Base-by-base conservation (phyloP, 1,139 yeast species). In the Zygotorulaspora mrakii region DNA sequence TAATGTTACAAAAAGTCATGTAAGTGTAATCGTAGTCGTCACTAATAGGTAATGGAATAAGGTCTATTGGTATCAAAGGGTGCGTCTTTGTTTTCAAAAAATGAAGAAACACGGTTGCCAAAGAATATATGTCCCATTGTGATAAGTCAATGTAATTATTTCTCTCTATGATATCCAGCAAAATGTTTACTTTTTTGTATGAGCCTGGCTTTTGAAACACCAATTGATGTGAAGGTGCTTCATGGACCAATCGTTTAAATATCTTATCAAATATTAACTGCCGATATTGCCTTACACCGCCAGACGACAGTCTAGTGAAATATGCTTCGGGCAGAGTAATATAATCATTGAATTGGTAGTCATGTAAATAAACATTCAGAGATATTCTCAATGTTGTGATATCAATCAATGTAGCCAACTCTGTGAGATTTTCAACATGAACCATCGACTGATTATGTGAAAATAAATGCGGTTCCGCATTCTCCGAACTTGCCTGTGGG, bases 311-410 rank as follows among this genome's bases (percentile, higher is more conserved):
- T 17, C 53, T 43, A 5, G 54, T 56, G 27, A 49, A 50, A 31
- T 59, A 59, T 10, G 56, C 47, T 21, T 59, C 57, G 8, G 70
- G 68, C 3, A 65, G 55, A 22, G 55, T 57, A 14, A 67, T 57
- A 32, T 49, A 59, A 17, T 64, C 68, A 13, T 52, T 51, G 18
- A 64, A 52, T 28, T 62, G 62, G 29, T 56, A 62, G 53, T 81
- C 82, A 51, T 76, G 76, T 13, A 73, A 52, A 53, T 86, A 88
- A 3, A 87, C 84, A 35, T 77, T 76, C 27, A 88, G 71, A 1
- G 94, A 83, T 34, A 91, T 81, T 51, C 89, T 81, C 40, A 91
- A 65, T 42, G 73, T 73, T 3, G 94, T 82, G 37, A 91, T 76
- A 61, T 88, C 96, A 13, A 88, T 67, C 47, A 72, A 65, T 34